Evolutionary conservation across 2,329 filamentous ascomycete species (phyloP), one percentile per base, ranked within the genome.

Genomic region (Penicillium hordei): DNA sequence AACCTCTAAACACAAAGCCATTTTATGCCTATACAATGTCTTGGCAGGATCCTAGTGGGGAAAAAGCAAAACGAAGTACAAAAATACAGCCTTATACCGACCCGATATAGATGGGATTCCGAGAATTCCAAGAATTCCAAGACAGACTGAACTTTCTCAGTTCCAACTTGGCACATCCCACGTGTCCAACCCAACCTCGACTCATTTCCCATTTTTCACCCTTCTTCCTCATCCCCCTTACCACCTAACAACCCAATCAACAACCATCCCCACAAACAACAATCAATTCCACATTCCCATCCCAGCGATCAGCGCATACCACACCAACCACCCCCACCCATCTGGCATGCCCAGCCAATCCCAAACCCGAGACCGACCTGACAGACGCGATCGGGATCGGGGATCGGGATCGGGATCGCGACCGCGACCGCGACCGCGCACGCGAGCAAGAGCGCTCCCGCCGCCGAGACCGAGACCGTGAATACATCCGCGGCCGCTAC

Each of bases 331-430:
- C 29, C 45, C 29, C 31, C 45, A 21, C 45, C 21, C 15, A 48
- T 25, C 45, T 48, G 45, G 45, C 45, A 48, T 48, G 45, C 45
- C 31, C 17, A 36, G 45, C 45, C 31, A 46, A 17, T 36, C 40
- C 36, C 25, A 33, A 25, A 13, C 72, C 72, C 70, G 51, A 65
- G 63, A 45, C 51, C 67, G 72, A 55, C 69, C 70, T 38, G 68
- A 67, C 57, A 72, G 68, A 60, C 70, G 72, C 44, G 72, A 73
- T 61, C 72, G 70, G 61, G 65, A 62, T 6, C 33, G 46, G n/a
- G 44, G n/a, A n/a, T n/a, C n/a, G n/a, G n/a, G 72, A 73, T 61
- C 72, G 70, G 61, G 65, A 62, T 6, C 33, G 46, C 12, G 44
- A 46, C 17, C 59, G 68, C 62, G 57, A 65, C 53, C 54, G 68